Percentiles rank a stretch among this genome's conserved stretches.
phyloP scores from a whole-genome alignment of 768 basidiomycete genomes.

The Dacryopinax primogenitus region DNA sequence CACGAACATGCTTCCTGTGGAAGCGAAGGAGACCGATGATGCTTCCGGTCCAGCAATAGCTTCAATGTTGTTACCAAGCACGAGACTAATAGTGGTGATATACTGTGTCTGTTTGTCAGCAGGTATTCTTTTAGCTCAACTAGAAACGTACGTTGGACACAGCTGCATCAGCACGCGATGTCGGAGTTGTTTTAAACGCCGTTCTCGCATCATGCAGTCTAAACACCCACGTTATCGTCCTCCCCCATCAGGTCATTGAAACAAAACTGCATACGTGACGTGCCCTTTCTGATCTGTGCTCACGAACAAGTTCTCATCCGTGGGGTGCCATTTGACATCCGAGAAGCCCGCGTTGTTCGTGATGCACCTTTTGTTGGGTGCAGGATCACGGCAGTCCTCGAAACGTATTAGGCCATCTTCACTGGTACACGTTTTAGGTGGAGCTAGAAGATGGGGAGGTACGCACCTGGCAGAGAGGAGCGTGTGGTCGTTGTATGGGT shows the following conservation, averaged over 20 bases:
- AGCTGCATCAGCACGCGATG: neutral
- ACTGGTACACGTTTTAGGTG: neutral
- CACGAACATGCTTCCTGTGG: conserved; percentile 8
- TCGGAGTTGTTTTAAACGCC: neutral
- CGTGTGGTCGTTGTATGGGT: conserved; percentile 5
- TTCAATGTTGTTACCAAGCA: neutral
- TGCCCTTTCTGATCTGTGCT: conserved; percentile 45
- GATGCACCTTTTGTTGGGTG: neutral
- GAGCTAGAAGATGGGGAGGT: neutral
- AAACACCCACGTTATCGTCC: conserved; percentile 16
- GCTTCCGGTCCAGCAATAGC: conserved; percentile 20
- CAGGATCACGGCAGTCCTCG: neutral
- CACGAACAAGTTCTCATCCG: neutral
- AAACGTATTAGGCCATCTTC: conserved; percentile 6
- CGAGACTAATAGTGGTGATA: neutral
- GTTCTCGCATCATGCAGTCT: conserved; percentile 13
- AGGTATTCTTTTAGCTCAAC: neutral
- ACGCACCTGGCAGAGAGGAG: conserved; percentile 9
- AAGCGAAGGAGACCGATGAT: conserved; percentile 24
- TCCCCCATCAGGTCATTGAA: conserved; percentile 22
- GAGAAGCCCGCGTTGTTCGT: conserved; percentile 3
- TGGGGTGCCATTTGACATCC: conserved; percentile 9
- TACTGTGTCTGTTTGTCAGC: neutral
- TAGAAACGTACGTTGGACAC: neutral
- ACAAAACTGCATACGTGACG: conserved; percentile 44